Conservation (phyloP, 2,329 filamentous ascomycete genomes). For the Tolypocladium paradoxum region DNA sequence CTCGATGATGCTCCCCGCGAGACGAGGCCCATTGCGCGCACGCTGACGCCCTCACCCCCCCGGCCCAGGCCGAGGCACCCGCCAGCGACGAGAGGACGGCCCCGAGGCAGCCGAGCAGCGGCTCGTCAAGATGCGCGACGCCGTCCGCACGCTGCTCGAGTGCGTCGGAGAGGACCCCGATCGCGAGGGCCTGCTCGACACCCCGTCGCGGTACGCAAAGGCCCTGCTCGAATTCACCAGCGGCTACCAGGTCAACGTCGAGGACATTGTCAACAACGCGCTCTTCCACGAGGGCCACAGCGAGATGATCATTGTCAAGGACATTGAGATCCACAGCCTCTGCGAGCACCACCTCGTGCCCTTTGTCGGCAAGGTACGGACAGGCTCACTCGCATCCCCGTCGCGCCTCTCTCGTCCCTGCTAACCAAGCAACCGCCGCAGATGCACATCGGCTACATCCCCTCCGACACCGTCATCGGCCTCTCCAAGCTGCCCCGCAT, state of each 20-base stretch:
- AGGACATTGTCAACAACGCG: slow-evolving; percentile 83
- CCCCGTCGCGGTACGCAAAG: slow-evolving; percentile 83
- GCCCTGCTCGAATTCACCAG: slow-evolving; percentile 94
- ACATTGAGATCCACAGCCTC: slow-evolving; percentile 88
- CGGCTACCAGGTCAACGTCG: slow-evolving; percentile 90
- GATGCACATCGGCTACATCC: slow-evolving; percentile 99
- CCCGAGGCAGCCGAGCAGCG: slow-evolving; percentile 32
- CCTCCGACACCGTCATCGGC: slow-evolving; percentile 80
- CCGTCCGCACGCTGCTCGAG: slow-evolving; percentile 56
- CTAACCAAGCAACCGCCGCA: slow-evolving; percentile 21
- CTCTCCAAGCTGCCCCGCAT: slow-evolving; percentile 93
- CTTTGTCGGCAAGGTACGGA: slow-evolving; percentile 77
- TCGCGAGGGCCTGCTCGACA: slow-evolving; percentile 52
- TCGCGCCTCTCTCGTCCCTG: not conserved
- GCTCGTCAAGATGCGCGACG: slow-evolving; percentile 47
- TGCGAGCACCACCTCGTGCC: slow-evolving; percentile 98
- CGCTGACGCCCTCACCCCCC: slow-evolving; percentile 1
- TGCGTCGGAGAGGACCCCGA: slow-evolving; percentile 59
- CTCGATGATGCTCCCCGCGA: not conserved
- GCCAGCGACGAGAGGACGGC: slow-evolving; percentile 48
- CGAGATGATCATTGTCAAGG: slow-evolving; percentile 94
- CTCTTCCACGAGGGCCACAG: slow-evolving; percentile 96
- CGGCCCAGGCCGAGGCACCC: slow-evolving; percentile 47
- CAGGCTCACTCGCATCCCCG: not conserved
- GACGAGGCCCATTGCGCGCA: not conserved